phyloP scores from a whole-genome alignment of 2,329 filamentous ascomycete species.

The Aureobasidium uvarum region DNA sequence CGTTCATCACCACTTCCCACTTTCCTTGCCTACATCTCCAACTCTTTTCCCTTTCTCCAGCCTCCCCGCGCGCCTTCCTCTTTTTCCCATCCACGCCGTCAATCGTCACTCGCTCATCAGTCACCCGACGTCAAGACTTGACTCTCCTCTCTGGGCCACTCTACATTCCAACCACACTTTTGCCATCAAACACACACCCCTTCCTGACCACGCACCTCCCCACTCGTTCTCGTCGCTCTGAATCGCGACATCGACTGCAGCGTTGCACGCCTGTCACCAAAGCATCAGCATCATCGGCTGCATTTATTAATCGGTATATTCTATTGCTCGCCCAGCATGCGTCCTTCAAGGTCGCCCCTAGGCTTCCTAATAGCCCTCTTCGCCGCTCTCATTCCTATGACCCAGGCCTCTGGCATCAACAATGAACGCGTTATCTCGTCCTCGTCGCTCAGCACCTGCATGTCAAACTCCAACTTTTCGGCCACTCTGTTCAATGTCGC shows the following conservation, averaged over 20 bases:
- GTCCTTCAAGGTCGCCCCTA: slow-evolving; percentile 36
- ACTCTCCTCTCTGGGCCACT: background rate
- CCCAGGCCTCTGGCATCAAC: slow-evolving; percentile 30
- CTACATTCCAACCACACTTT: slow-evolving; percentile 22
- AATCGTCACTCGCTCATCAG: slow-evolving; percentile 18
- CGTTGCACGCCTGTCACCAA: background rate
- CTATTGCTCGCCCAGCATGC: slow-evolving; percentile 32
- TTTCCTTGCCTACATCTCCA: slow-evolving; percentile 13
- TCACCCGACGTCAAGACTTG: slow-evolving; percentile 20
- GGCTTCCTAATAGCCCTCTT: slow-evolving; percentile 39
- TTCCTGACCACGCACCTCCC: background rate
- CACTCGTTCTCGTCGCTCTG: slow-evolving; percentile 14
- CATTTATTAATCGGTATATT: slow-evolving; percentile 11
- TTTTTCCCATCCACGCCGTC: background rate
- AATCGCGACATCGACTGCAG: background rate
- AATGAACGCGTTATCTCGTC: slow-evolving; percentile 68
- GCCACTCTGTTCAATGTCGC: slow-evolving; percentile 85
- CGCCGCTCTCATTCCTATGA: slow-evolving; percentile 46
- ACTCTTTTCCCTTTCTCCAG: slow-evolving; percentile 12
- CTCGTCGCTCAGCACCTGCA: slow-evolving; percentile 80
- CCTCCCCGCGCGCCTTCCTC: slow-evolving; percentile 14
- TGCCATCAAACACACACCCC: slow-evolving; percentile 1
- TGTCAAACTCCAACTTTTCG: slow-evolving; percentile 79
- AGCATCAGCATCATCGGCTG: background rate
- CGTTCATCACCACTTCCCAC: slow-evolving; percentile 6